Conservation (phyloP, 164 flowering plant genomes). For the Saururus chinensis region DNA sequence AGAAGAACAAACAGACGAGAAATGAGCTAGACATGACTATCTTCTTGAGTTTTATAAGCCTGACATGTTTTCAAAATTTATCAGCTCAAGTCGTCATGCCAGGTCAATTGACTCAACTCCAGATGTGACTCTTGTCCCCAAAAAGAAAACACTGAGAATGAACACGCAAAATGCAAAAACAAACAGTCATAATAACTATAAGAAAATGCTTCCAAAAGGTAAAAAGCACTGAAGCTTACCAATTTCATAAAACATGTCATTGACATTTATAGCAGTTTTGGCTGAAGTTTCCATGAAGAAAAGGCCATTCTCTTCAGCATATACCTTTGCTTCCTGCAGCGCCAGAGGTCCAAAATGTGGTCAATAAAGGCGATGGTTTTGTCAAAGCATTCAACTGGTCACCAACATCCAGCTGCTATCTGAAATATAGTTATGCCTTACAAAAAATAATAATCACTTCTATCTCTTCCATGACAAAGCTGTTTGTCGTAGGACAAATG, state of each 20-base stretch:
- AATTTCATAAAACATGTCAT: constrained; percentile 75
- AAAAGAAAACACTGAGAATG: background rate
- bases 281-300: constrained; percentile 91
- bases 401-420: too few species aligned
- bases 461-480: too few species aligned
- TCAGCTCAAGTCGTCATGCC: background rate
- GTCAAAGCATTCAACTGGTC: too few species aligned
- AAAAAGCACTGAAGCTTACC: constrained; percentile 31
- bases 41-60: background rate
- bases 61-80: background rate
- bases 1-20: background rate
- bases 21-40: background rate
- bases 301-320: constrained; percentile 81
- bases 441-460: too few species aligned
- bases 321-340: constrained; percentile 61
- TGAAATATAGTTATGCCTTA: too few species aligned
- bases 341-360: background rate
- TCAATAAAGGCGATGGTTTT: background rate
- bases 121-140: too few species aligned
- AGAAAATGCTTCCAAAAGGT: background rate
- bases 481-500: too few species aligned
- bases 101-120: too few species aligned
- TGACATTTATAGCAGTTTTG: constrained; percentile 68
- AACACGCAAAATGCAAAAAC: background rate
- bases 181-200: background rate